These are phyloP conservation scores for Neonothopanus nambi DNA, from an alignment of 1,284 basidiomycete species.

Conservation along the genomic window DNA sequence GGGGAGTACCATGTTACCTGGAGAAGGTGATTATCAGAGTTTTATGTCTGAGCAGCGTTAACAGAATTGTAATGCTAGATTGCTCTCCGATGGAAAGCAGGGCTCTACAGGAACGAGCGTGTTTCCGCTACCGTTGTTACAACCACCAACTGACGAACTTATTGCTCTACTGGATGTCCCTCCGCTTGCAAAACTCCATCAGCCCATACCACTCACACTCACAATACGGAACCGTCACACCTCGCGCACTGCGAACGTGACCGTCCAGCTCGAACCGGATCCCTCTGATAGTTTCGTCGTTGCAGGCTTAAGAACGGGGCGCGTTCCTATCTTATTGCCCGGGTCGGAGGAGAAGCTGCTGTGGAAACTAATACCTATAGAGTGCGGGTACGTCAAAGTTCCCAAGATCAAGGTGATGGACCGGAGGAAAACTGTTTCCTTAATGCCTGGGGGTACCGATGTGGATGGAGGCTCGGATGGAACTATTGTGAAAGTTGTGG, in stretches of 20 bases:
- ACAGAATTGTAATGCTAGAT: conserved; percentile 33
- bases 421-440: conserved; percentile 39
- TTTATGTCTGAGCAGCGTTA: neutral
- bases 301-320: conserved; percentile 65
- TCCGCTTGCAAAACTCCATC: conserved; percentile 60
- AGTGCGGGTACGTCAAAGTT: conserved; percentile 64
- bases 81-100: conserved; percentile 43
- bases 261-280: conserved; percentile 69
- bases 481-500: conserved; percentile 52
- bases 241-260: conserved; percentile 62
- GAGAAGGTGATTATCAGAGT: conserved; percentile 53
- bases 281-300: conserved; percentile 66
- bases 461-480: conserved; percentile 36
- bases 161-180: conserved; percentile 66
- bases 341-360: conserved; percentile 61
- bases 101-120: conserved; percentile 46
- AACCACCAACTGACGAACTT: conserved; percentile 57
- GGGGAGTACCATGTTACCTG: conserved; percentile 65
- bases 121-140: conserved; percentile 58
- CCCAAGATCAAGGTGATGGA: conserved; percentile 63
- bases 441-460: conserved; percentile 23
- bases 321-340: conserved; percentile 68
- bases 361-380: conserved; percentile 71
- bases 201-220: conserved; percentile 54
- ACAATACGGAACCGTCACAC: conserved; percentile 67